These are phyloP conservation scores for Ilex paraguariensis DNA, from an alignment of 305 asterid genomes.

Conservation along the genomic window DNA sequence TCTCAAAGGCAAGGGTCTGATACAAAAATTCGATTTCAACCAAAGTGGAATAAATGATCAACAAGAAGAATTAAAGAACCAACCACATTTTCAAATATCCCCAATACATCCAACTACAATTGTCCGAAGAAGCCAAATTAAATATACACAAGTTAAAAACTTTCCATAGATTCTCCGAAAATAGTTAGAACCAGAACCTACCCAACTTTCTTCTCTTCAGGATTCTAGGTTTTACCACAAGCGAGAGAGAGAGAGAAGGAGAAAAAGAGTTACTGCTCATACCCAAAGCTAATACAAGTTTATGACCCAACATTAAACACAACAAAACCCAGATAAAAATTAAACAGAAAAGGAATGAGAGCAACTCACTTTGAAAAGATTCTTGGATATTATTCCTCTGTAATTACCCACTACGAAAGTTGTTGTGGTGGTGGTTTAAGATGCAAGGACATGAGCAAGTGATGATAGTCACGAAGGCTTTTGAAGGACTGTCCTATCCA, in stretches of 20 bases:
- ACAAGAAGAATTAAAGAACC: too few relatives aligned
- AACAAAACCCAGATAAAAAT: constrained; percentile 4
- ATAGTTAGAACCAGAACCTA: constrained; percentile 9
- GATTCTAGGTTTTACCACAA: not conserved
- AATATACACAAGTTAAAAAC: constrained; percentile 1
- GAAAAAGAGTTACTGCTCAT: not conserved
- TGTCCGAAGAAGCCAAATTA: not conserved
- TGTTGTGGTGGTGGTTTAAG: constrained; percentile 27
- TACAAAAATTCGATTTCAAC: too few relatives aligned
- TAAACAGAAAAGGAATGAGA: constrained; percentile 13
- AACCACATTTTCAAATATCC: too few relatives aligned
- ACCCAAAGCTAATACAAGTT: not conserved
- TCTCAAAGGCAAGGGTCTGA: too few relatives aligned
- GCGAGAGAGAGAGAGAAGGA: constrained; percentile 1
- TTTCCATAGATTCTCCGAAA: constrained; percentile 18
- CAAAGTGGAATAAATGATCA: too few relatives aligned
- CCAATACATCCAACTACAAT: too few relatives aligned
- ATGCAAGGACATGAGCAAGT: constrained; percentile 16
- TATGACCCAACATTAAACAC: constrained; percentile 16
- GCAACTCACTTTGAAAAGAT: constrained; percentile 44
- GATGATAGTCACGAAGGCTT: too few relatives aligned
- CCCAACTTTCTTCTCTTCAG: not conserved
- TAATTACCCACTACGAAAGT: constrained; percentile 15
- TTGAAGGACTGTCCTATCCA: too few relatives aligned
- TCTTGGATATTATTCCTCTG: constrained; percentile 41